Evolutionary conservation across 495 filamentous ascomycete species (phyloP).

Genomic region (Aspergillus ellipticus): DNA sequence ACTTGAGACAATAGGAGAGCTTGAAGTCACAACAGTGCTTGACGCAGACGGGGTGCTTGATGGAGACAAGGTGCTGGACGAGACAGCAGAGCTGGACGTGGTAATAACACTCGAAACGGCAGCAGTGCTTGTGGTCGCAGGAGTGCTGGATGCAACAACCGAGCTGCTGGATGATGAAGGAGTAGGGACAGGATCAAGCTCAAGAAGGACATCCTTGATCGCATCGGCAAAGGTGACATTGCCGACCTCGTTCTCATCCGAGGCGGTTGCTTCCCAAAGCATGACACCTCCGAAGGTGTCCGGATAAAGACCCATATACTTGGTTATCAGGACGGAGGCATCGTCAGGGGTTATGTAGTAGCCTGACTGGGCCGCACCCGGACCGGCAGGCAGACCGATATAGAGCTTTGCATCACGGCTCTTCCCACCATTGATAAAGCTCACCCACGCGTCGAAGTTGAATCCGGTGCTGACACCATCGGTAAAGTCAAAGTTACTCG

Average conservation of each 20-base stretch:
- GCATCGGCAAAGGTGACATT: slow-evolving; percentile 40
- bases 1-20: not conserved
- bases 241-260: slow-evolving; percentile 43
- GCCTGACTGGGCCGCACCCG: slow-evolving; percentile 22
- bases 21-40: not conserved
- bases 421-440: slow-evolving; percentile 51
- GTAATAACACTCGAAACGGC: not conserved
- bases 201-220: slow-evolving; percentile 41
- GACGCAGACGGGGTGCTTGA: slow-evolving; percentile 4
- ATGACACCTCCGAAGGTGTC: slow-evolving; percentile 65
- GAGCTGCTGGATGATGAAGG: not conserved
- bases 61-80: not conserved
- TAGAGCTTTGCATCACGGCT: slow-evolving; percentile 62
- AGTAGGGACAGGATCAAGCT: slow-evolving; percentile 22
- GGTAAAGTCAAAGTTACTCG: slow-evolving; percentile 43
- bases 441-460: slow-evolving; percentile 64
- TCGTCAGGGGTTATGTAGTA: slow-evolving; percentile 50
- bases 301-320: slow-evolving; percentile 47
- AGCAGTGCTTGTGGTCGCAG: not conserved
- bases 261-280: slow-evolving; percentile 66
- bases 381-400: slow-evolving; percentile 57
- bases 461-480: slow-evolving; percentile 46
- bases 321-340: slow-evolving; percentile 43
- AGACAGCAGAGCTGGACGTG: slow-evolving; percentile 1
- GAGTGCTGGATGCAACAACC: slow-evolving; percentile 2